phyloP scores from a whole-genome alignment of 2,329 filamentous ascomycete species.

The Aspergillus sp. region DNA sequence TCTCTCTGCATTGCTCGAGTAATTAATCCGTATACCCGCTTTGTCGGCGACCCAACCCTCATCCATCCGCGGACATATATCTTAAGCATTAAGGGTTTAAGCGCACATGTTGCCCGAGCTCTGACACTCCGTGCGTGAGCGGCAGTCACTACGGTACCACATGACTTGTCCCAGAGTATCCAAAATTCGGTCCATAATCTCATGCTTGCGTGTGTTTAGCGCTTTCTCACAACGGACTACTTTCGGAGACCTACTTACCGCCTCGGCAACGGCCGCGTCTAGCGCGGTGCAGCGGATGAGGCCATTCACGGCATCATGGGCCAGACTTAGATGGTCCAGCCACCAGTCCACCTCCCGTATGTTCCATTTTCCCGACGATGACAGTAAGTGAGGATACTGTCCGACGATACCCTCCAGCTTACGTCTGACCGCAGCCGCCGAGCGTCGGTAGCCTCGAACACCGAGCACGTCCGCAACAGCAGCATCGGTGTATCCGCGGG shows the following conservation, averaged over 20 bases:
- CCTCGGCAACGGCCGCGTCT: not conserved
- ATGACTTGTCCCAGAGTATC: no score
- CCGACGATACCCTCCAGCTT: not conserved
- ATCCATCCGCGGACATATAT: no score
- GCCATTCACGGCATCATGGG: not conserved
- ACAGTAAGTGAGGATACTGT: not conserved
- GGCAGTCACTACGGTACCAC: no score
- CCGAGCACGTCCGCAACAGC: not conserved
- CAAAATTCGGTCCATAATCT: no score
- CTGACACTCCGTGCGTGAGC: no score
- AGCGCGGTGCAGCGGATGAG: not conserved
- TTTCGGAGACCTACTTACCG: not conserved
- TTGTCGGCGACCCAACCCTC: no score
- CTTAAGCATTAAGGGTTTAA: no score
- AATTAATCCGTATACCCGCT: no score
- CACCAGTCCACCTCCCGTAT: constrained; percentile 1
- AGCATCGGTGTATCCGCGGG: constrained; percentile 1
- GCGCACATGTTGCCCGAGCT: no score
- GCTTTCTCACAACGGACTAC: no score
- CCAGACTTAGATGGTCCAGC: constrained; percentile 2
- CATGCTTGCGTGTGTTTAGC: no score
- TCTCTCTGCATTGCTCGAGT: not conserved
- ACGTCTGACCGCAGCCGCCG: not conserved
- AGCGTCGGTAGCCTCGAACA: not conserved
- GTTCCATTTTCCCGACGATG: not conserved